Evolutionary conservation across 2,329 filamentous ascomycete species (phyloP).

Genomic region (Helotiales sp.): DNA sequence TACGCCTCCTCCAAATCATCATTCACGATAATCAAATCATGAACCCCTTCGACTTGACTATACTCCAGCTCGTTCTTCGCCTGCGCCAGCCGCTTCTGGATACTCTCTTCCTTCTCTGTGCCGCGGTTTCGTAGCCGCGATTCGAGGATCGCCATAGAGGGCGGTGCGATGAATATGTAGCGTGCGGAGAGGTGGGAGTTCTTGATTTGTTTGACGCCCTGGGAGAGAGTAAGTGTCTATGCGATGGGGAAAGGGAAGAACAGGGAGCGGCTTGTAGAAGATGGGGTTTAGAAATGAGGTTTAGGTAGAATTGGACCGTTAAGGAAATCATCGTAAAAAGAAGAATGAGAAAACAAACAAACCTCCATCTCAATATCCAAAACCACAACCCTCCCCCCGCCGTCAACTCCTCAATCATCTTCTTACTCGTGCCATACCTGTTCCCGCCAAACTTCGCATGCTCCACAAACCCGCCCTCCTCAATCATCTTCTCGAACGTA

Average conservation of each 20-base stretch:
- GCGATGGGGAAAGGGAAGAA: background rate
- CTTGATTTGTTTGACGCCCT: slow-evolving; percentile 93
- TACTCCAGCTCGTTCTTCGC: slow-evolving; percentile 78
- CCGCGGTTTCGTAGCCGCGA: slow-evolving; percentile 73
- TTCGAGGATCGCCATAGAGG: slow-evolving; percentile 76
- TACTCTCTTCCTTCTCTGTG: slow-evolving; percentile 76
- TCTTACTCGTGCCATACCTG: slow-evolving; percentile 82
- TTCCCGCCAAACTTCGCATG: slow-evolving; percentile 84
- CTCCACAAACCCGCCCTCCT: slow-evolving; percentile 80
- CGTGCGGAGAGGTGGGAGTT: slow-evolving; percentile 73
- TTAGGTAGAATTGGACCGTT: no score
- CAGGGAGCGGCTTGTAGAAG: no score
- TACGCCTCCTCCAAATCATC: slow-evolving; percentile 65
- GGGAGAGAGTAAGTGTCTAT: background rate
- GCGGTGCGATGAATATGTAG: slow-evolving; percentile 85
- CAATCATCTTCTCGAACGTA: slow-evolving; percentile 70
- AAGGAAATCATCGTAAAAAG: no score
- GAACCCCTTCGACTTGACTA: slow-evolving; percentile 67
- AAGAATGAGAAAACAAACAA: slow-evolving; percentile 31
- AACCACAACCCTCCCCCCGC: slow-evolving; percentile 76
- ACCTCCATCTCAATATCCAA: slow-evolving; percentile 98
- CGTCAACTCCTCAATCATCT: slow-evolving; percentile 76
- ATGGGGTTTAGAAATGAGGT: no score
- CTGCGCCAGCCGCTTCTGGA: slow-evolving; percentile 72
- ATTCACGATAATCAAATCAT: slow-evolving; percentile 70